phyloP scores from a whole-genome alignment of 805 yeast genomes.

The baker's yeast (Saccharomyces cerevisiae) region DNA sequence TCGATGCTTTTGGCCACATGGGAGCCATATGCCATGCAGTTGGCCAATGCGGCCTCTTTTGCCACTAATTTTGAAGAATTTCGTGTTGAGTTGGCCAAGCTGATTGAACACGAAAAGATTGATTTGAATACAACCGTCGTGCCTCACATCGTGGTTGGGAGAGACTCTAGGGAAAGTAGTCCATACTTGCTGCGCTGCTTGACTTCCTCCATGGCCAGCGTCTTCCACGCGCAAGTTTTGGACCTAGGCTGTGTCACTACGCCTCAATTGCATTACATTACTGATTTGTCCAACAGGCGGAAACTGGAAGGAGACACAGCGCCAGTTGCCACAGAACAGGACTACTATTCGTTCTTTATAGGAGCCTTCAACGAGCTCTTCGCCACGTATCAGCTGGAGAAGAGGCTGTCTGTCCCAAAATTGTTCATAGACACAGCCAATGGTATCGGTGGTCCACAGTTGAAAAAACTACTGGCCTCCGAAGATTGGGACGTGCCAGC shows the following conservation, averaged over 20 bases:
- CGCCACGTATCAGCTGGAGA: not conserved
- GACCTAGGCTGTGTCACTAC: slow-evolving; percentile 75
- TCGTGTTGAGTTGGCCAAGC: slow-evolving; percentile 7
- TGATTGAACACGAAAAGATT: slow-evolving; percentile 33
- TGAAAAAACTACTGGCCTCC: slow-evolving; percentile 36
- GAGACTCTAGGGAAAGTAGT: slow-evolving; percentile 86
- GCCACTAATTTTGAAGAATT: slow-evolving; percentile 36
- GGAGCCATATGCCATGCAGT: slow-evolving; percentile 72
- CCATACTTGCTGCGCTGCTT: slow-evolving; percentile 39
- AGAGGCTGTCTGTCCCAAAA: slow-evolving; percentile 8
- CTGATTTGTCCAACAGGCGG: slow-evolving; percentile 50
- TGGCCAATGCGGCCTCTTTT: slow-evolving; percentile 57
- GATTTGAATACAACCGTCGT: slow-evolving; percentile 7
- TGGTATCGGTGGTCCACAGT: slow-evolving; percentile 90
- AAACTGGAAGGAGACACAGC: not conserved
- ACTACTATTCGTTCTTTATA: not conserved
- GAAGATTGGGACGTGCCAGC: slow-evolving; percentile 18
- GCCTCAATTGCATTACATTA: slow-evolving; percentile 87
- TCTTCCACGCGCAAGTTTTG: slow-evolving; percentile 42
- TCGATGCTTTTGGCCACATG: slow-evolving; percentile 78
- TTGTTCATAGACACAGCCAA: slow-evolving; percentile 86
- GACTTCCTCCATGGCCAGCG: slow-evolving; percentile 49
- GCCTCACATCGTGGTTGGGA: slow-evolving; percentile 57
- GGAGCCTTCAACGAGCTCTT: slow-evolving; percentile 33
- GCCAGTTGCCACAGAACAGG: not conserved